These are phyloP conservation scores for Penicillium sp. DNA, from an alignment of 2,329 filamentous ascomycete genomes.

Conservation along the genomic window DNA sequence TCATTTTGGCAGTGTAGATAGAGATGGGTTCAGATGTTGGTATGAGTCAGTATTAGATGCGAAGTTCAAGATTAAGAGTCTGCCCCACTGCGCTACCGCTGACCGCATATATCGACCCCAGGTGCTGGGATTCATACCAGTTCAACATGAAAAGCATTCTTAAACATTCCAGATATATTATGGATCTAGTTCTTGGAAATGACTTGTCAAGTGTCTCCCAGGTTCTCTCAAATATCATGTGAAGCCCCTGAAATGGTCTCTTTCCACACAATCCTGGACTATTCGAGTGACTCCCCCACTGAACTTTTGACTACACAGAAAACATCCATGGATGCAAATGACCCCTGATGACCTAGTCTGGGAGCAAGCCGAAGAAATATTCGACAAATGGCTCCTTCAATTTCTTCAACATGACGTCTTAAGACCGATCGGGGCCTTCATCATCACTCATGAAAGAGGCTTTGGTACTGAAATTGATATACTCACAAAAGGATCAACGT, in stretches of 20 bases:
- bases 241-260: no score
- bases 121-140: background rate
- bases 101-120: background rate
- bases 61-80: background rate
- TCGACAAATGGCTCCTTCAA: background rate
- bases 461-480: background rate
- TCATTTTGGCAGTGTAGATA: constrained; percentile 37
- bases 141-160: background rate
- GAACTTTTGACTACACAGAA: no score
- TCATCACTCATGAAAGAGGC: background rate
- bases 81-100: background rate
- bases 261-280: no score
- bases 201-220: no score
- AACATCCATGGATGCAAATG: no score
- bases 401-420: background rate
- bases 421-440: background rate
- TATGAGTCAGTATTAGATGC: background rate
- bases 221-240: no score
- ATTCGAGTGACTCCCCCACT: no score
- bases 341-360: no score
- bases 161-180: background rate
- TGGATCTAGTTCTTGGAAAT: background rate
- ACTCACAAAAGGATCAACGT: background rate
- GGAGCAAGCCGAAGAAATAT: background rate
- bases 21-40: background rate